Evolutionary conservation across 2,329 filamentous ascomycete species (phyloP), one percentile per base, ranked within the genome.

Genomic region (Colletotrichum neosansevieriae): DNA sequence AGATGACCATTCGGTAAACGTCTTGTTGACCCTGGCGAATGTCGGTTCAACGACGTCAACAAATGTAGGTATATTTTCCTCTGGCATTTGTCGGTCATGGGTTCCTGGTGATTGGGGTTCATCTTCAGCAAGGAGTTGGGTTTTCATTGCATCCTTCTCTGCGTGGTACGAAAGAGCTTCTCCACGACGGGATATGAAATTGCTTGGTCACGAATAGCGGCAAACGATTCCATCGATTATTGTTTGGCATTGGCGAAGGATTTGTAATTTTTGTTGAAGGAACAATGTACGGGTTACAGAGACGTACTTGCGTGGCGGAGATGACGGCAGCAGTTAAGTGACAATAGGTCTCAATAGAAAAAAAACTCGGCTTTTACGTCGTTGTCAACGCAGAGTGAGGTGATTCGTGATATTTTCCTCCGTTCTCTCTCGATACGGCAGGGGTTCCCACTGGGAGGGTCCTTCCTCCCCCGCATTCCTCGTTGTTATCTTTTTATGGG

Each of bases 1-100:
- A 95, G 81, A 97, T 97, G 92, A 98, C 94, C 51, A 95, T 95
- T 78, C 91, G 93, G 78, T 96, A 89, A 86, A 75, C 67, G 60
- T 40, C 34, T 36, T 15, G 50, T 29, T 44, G 47, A 60, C 50
- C 66, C 63, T 67, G 67, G 57, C 67, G 58, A 63, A 69, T 68
- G 57, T 69, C 63, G 67, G 63, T 68, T 64, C 69, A 71, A 73
- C 61, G 62, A 70, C 67, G 70, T 67, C 67, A 61, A 75, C 73
- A 77, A 81, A 77, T 81, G 82, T 85, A 85, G 79, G 82, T 84
- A 85, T 83, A 77, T 76, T 76, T 77, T 79, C 77, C 77, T 81
- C 77, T 81, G 76, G 79, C 78, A 79, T 78, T 74, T 72, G 71
- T 79, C 72, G 76, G 74, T 84, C 74, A 70, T 71, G 80, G 76